These are phyloP conservation scores for Kodamaea derodonti DNA, from an alignment of 1,139 yeast species.

Conservation along the genomic window DNA sequence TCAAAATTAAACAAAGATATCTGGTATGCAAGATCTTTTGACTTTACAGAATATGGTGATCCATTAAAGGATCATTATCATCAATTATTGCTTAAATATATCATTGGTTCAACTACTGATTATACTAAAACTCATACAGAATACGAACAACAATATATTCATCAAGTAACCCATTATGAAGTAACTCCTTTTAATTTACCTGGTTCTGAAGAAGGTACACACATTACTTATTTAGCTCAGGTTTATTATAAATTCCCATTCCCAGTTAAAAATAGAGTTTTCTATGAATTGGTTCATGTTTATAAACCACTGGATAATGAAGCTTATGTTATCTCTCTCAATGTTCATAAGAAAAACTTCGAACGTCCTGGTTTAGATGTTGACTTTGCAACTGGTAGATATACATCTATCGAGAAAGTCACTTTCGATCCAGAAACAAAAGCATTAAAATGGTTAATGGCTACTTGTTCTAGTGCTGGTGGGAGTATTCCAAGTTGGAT, in stretches of 20 bases:
- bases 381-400: constrained; percentile 37
- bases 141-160: constrained; percentile 32
- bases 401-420: constrained; percentile 59
- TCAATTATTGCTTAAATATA: constrained; percentile 13
- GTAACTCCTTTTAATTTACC: constrained; percentile 13
- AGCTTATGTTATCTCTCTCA: constrained; percentile 52
- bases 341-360: constrained; percentile 29
- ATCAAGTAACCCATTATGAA: constrained; percentile 25
- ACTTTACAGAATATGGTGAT: constrained; percentile 15
- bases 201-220: constrained; percentile 9
- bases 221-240: constrained; percentile 18
- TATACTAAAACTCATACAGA: constrained; percentile 29
- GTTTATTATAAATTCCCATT: constrained; percentile 49
- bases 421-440: constrained; percentile 32
- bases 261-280: constrained; percentile 48
- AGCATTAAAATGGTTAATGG: constrained; percentile 59
- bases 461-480: constrained; percentile 60
- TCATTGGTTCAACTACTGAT: constrained; percentile 18
- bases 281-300: constrained; percentile 56
- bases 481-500: constrained; percentile 66
- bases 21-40: constrained; percentile 22
- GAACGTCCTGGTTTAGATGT: constrained; percentile 12
- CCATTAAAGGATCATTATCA: constrained; percentile 13
- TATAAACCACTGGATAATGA: constrained; percentile 27
- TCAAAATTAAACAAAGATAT: constrained; percentile 14